Percentiles rank a stretch among this genome's conserved stretches.
Conservation (phyloP, 2,329 filamentous ascomycete genomes). For the Exophiala calicioides region DNA sequence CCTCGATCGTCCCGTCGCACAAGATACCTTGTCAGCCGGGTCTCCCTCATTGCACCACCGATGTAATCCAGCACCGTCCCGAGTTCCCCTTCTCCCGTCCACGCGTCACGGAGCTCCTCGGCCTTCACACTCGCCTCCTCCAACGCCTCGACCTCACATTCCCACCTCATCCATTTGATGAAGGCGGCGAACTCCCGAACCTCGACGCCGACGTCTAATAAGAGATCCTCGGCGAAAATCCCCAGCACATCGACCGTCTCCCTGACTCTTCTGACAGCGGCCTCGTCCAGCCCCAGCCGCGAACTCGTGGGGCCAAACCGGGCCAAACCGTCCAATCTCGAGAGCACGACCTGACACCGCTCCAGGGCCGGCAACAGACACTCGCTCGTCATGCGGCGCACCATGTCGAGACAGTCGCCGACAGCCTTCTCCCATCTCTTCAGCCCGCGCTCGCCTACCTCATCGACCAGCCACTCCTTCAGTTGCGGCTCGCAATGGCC, state of each 20-base stretch:
- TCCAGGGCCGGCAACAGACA: slow-evolving; percentile 88
- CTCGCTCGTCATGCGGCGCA: slow-evolving; percentile 78
- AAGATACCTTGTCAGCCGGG: slow-evolving; percentile 39
- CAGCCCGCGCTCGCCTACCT: slow-evolving; percentile 77
- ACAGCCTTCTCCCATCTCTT: slow-evolving; percentile 95
- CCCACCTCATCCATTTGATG: slow-evolving; percentile 78
- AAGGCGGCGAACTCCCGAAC: slow-evolving; percentile 75
- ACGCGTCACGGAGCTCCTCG: slow-evolving; percentile 73
- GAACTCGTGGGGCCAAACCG: slow-evolving; percentile 70
- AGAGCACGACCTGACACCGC: slow-evolving; percentile 76
- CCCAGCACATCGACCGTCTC: slow-evolving; percentile 75
- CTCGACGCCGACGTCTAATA: slow-evolving; percentile 73
- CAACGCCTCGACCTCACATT: slow-evolving; percentile 75
- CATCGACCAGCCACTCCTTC: slow-evolving; percentile 85
- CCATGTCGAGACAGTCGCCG: slow-evolving; percentile 70
- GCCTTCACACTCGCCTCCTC: slow-evolving; percentile 58
- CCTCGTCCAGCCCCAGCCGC: slow-evolving; percentile 66
- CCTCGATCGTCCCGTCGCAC: no score
- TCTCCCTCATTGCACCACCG: slow-evolving; percentile 42
- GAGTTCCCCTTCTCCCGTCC: slow-evolving; percentile 61
- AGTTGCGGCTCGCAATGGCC: slow-evolving; percentile 75
- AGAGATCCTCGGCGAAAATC: slow-evolving; percentile 71
- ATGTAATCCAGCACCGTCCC: slow-evolving; percentile 76
- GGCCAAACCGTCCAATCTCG: slow-evolving; percentile 79
- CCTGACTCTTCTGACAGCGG: slow-evolving; percentile 57